Evolutionary conservation across 2,329 filamentous ascomycete species (phyloP), one percentile per base, ranked within the genome.

Genomic region (Rachicladosporium sp.): DNA sequence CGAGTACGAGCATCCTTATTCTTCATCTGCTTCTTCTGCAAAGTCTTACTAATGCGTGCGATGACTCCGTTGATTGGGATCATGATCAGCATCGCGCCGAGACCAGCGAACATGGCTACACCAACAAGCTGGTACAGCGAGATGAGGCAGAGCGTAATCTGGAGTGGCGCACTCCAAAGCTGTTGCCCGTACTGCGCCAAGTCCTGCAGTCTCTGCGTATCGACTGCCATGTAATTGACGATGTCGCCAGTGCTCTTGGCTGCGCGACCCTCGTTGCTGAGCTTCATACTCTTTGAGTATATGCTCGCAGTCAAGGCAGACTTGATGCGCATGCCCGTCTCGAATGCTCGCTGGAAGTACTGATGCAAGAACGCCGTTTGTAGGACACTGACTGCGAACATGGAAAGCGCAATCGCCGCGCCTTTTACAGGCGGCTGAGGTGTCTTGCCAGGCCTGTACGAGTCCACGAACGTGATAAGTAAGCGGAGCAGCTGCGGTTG

Each of bases 211-310:
- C 93, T 81, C 62, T 98, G 91, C 10, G 89, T 89, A 58, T 98
- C 91, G 7, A 98, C 89, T 34, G 93, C 91, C 89, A 98, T 98
- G 64, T 94, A 91, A 58, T 98, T 98, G 59, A 98, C 91, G 55
- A 98, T 96, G 55, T 98, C 93, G 42, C 91, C 91, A 0, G 91
- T 98, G 0, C 85, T 84, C 65, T 96, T 95, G 33, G 78, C 65
- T 2, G 87, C 74, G 39, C 89, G 77, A 6, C 91, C 91, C 63
- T 98, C 91, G 52, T 93, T 96, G 4, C 89, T 96, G 11, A 98
- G 70, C 47, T 77, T 80, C 46, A 96, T 71, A 0, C 88, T 82
- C 65, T 98, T 98, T 43, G 80, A 75, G 61, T 98, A 98, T 48
- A 98, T 96, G 42, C 87, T 76, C 1, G 89, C 82, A 5, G 85